These are phyloP conservation scores for Tuber microsphaerosporum DNA, from an alignment of 495 filamentous ascomycete species.

Conservation along the genomic window DNA sequence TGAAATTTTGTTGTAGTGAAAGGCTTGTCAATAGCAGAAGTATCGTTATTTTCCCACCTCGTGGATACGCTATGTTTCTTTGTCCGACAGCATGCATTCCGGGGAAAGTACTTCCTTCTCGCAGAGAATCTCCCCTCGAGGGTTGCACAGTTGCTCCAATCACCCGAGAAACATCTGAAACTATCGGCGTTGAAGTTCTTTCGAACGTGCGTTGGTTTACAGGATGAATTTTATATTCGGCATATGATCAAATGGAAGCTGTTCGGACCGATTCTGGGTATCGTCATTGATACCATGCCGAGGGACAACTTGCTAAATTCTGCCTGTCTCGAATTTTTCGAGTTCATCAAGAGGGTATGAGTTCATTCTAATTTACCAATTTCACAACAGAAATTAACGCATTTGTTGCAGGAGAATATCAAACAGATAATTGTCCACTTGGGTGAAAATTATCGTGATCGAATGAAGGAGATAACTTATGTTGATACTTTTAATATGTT, in stretches of 20 bases:
- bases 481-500: slow-evolving; percentile 77
- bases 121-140: slow-evolving; percentile 69
- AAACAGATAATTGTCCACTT: slow-evolving; percentile 76
- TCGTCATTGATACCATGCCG: slow-evolving; percentile 83
- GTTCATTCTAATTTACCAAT: slow-evolving; percentile 4
- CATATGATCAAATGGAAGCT: slow-evolving; percentile 77
- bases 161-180: slow-evolving; percentile 87
- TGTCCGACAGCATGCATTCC: slow-evolving; percentile 76
- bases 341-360: slow-evolving; percentile 62
- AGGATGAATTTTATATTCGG: slow-evolving; percentile 87
- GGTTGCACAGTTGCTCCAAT: slow-evolving; percentile 73
- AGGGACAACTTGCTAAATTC: slow-evolving; percentile 94
- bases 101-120: slow-evolving; percentile 82
- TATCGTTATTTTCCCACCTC: slow-evolving; percentile 79
- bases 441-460: slow-evolving; percentile 81
- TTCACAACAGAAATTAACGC: slow-evolving; percentile 10
- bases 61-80: slow-evolving; percentile 95
- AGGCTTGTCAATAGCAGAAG: slow-evolving; percentile 66
- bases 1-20: slow-evolving; percentile 47
- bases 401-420: slow-evolving; percentile 56
- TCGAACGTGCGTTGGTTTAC: slow-evolving; percentile 72
- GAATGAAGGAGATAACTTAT: slow-evolving; percentile 69
- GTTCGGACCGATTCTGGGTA: slow-evolving; percentile 79
- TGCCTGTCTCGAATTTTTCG: slow-evolving; percentile 92
- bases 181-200: slow-evolving; percentile 92